Conservation (phyloP, 768 basidiomycete genomes). For the Boletales sp. region DNA sequence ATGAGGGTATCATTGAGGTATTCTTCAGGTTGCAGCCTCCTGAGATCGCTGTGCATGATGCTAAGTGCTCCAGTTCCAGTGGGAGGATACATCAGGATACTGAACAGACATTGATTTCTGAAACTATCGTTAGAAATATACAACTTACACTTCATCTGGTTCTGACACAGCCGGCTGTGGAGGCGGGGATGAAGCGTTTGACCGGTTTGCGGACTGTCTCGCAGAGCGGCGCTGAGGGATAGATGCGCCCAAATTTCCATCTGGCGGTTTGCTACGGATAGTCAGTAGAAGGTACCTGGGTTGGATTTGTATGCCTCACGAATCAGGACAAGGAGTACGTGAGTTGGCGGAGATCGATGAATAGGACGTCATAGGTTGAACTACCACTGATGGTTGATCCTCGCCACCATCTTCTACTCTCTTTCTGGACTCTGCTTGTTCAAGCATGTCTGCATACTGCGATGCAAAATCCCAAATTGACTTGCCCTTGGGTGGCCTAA, state of each 20-base stretch:
- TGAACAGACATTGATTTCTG: slow-evolving; percentile 25
- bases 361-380: slow-evolving; percentile 15
- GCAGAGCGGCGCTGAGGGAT: slow-evolving; percentile 32
- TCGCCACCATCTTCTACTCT: neutral
- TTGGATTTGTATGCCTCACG: slow-evolving; percentile 12
- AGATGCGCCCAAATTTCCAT: slow-evolving; percentile 5
- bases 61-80: slow-evolving; percentile 71
- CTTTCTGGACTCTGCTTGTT: slow-evolving; percentile 4
- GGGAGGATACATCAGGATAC: slow-evolving; percentile 75
- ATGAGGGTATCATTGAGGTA: slow-evolving; percentile 96
- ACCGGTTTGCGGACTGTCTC: slow-evolving; percentile 30
- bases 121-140: neutral
- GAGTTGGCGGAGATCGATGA: slow-evolving; percentile 17
- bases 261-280: slow-evolving; percentile 9
- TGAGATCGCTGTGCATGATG: slow-evolving; percentile 75
- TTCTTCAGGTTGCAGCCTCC: slow-evolving; percentile 71
- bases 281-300: neutral
- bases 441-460: slow-evolving; percentile 12
- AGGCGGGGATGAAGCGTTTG: slow-evolving; percentile 24
- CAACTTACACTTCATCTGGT: slow-evolving; percentile 62
- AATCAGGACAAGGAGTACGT: slow-evolving; percentile 4
- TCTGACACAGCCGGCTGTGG: slow-evolving; percentile 34
- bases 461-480: slow-evolving; percentile 12
- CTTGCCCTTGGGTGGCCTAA: slow-evolving; percentile 14
- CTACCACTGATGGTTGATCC: neutral